Base-by-base conservation (phyloP, 192 early-diverging fungal species). In the Dimargaris xerosporica region DNA sequence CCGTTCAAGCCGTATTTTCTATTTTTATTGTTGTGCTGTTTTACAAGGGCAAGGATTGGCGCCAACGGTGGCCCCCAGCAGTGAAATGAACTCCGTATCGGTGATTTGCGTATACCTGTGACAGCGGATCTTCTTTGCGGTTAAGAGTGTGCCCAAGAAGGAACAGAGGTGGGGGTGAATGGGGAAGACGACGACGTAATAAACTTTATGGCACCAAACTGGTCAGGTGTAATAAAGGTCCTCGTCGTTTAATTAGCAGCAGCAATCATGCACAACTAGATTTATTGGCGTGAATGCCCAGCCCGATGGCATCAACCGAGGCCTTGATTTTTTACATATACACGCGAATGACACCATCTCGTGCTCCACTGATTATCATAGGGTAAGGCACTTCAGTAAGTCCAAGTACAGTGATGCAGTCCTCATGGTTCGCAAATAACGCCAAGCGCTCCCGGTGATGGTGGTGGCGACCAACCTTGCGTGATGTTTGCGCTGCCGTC, bases 341-440 rank as follows among this genome's bases (percentile, higher is more conserved):
- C 19, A 60, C 21, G 17, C 58, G 58, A 41, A 60, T n/a, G 21
- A 43, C 58, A 6, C 58, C 58, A 43, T 60, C 42, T 4, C 58
- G 58, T 6, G 58, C 58, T 41, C 58, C 58, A n/a, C 58, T 60
- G 7, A 60, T 60, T n/a, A 60, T 43, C 39, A 41, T 43, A 34
- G 58, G 58, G 43, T 43, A 60, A n/a, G 58, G 58, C 31, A 60
- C 58, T n/a, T 60, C 58, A 42, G 39, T 43, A 6, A 60, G 19
- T 41, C 42, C 34, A 6, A 60, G 34, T 13, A 39, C 58, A 1
- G 58, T 60, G 7, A 60, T 60, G 42, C 58, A 60, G 43, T 60
- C 58, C n/a, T 60, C 58, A n/a, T 60, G 58, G 39, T 60, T 23
- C 16, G 58, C 41, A 39, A 39, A 39, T 7, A 39, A 39, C 7